Percentiles rank a stretch among this genome's conserved stretches.
Conservation (phyloP, 305 asterid species). For the Euphrasia arctica region DNA sequence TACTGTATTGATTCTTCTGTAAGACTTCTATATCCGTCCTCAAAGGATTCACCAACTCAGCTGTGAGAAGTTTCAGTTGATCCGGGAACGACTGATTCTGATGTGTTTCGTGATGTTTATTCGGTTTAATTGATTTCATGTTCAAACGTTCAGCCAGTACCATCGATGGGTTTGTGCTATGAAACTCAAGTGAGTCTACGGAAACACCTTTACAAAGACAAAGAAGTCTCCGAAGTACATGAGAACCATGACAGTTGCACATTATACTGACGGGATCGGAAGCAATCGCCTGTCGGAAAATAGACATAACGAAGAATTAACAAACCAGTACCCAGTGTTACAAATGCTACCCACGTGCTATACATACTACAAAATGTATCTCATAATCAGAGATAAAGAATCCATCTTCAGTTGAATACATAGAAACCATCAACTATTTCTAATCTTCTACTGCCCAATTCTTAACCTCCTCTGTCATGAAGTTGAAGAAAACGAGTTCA, state of each 20-base stretch:
- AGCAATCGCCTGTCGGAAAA: conserved; percentile 55
- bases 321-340: conserved; percentile 2
- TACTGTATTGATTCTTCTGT: conserved; percentile 66
- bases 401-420: too few relatives aligned
- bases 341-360: conserved; percentile 15
- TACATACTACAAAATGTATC: conserved; percentile 8
- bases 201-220: conserved; percentile 89
- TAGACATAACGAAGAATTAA: conserved; percentile 7
- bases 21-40: conserved; percentile 51
- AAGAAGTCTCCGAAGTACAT: conserved; percentile 85
- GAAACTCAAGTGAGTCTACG: conserved; percentile 65
- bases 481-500: too few relatives aligned
- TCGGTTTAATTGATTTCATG: conserved; percentile 44
- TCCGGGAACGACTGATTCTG: conserved; percentile 59
- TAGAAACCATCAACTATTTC: too few relatives aligned
- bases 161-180: conserved; percentile 56
- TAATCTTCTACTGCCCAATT: too few relatives aligned
- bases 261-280: conserved; percentile 66
- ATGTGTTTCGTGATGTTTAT: conserved; percentile 32
- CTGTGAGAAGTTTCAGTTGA: conserved; percentile 56
- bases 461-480: too few relatives aligned
- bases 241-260: conserved; percentile 96
- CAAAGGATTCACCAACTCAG: conserved; percentile 62
- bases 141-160: conserved; percentile 79
- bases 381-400: too few relatives aligned